phyloP scores from a whole-genome alignment of 2,329 filamentous ascomycete genomes.

The Ceratocystis albifundus region DNA sequence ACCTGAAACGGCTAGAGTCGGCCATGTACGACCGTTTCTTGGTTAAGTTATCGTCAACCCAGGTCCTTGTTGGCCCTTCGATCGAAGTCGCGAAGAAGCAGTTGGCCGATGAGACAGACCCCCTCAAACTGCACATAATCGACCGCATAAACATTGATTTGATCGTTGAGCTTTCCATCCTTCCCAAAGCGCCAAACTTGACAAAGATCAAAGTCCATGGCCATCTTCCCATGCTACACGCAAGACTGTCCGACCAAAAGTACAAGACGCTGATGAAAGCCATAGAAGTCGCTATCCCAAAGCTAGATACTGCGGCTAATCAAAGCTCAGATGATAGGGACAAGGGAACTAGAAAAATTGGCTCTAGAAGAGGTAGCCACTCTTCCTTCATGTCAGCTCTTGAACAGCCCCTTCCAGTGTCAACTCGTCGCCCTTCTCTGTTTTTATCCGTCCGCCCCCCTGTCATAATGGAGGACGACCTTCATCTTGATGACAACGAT shows the following conservation, averaged over 20 bases:
- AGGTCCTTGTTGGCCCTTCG: conserved; percentile 87
- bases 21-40: conserved; percentile 97
- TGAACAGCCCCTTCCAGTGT: conserved; percentile 17
- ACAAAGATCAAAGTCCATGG: conserved; percentile 87
- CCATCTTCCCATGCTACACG: conserved; percentile 82
- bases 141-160: conserved; percentile 98
- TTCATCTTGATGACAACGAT: conserved; percentile 54
- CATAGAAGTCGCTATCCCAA: conserved; percentile 89
- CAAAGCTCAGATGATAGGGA: background rate
- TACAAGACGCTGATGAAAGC: conserved; percentile 96
- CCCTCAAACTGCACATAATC: conserved; percentile 72
- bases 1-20: conserved; percentile 76
- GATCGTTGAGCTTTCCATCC: conserved; percentile 85
- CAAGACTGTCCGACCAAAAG: conserved; percentile 82
- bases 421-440: conserved; percentile 34
- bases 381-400: conserved; percentile 23
- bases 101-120: conserved; percentile 54
- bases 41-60: conserved; percentile 84
- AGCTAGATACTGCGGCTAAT: conserved; percentile 41
- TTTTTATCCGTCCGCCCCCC: conserved; percentile 62
- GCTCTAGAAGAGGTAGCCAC: conserved; percentile 19
- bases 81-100: conserved; percentile 82
- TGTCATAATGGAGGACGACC: conserved; percentile 67
- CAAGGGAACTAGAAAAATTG: background rate
- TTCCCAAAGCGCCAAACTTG: conserved; percentile 89